Percentiles rank a stretch among this genome's conserved stretches.
Evolutionary conservation across 352 stramenopile species (phyloP).

Genomic region (Globisporangium okanoganense): DNA sequence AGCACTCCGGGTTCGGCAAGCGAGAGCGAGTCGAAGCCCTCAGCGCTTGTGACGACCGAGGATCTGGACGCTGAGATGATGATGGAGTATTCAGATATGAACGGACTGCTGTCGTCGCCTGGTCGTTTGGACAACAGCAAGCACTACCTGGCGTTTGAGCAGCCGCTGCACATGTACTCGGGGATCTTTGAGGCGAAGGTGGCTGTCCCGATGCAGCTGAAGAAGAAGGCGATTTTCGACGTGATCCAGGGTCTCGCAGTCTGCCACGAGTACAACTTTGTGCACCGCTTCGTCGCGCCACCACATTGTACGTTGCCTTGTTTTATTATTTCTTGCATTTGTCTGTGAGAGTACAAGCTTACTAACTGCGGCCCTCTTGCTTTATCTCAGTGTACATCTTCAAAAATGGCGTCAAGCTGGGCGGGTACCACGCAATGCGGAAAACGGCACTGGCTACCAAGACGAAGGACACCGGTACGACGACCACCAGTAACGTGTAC

Average conservation of each 20-base stretch:
- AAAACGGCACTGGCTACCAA: conserved; percentile 32
- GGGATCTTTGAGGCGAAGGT: conserved; percentile 66
- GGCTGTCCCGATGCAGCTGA: conserved; percentile 33
- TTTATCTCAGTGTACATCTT: conserved; percentile 59
- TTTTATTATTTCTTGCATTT: neutral
- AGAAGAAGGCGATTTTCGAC: conserved; percentile 71
- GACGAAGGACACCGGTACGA: conserved; percentile 13
- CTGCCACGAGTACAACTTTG: conserved; percentile 68
- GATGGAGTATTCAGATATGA: conserved; percentile 21
- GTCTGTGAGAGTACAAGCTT: neutral
- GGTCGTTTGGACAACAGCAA: conserved; percentile 31
- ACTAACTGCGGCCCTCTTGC: neutral
- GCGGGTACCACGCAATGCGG: conserved; percentile 67
- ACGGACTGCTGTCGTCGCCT: neutral
- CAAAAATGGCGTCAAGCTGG: conserved; percentile 54
- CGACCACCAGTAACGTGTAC: conserved; percentile 32
- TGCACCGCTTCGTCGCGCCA: conserved; percentile 73
- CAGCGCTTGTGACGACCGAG: neutral
- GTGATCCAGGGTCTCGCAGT: conserved; percentile 53
- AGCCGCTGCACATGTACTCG: conserved; percentile 74
- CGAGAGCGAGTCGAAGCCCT: neutral
- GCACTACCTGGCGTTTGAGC: conserved; percentile 79
- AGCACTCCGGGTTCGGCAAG: conserved; percentile 11
- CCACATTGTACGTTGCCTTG: conserved; percentile 37
- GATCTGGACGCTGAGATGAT: conserved; percentile 29